Percentiles rank a stretch among this genome's conserved stretches.
These are phyloP conservation scores for Angomonas ambiguus DNA, from an alignment of 208 protist genomes.

Conservation along the genomic window DNA sequence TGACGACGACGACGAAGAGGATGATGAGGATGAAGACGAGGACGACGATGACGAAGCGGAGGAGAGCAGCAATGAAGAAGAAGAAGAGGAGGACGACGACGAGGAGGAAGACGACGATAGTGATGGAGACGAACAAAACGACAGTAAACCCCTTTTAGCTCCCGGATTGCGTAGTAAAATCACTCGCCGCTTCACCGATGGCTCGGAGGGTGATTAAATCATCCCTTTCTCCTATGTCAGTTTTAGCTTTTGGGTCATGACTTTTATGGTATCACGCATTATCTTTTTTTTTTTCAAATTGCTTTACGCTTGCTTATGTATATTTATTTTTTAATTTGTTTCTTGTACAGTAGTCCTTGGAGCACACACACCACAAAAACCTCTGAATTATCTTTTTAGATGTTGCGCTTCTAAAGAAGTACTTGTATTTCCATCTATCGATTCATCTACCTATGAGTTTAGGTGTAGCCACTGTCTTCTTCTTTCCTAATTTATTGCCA, in stretches of 20 bases:
- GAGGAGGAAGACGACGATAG: conserved; percentile 6
- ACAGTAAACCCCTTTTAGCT: conserved; percentile 22
- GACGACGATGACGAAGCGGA: conserved; percentile 15
- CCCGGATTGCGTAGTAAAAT: conserved; percentile 40
- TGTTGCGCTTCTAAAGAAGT: conserved; percentile 2
- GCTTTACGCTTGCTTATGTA: conserved; percentile 6
- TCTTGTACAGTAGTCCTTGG: conserved; percentile 10
- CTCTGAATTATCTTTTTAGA: not conserved
- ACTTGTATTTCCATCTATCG: conserved; percentile 12
- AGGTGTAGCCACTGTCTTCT: conserved; percentile 5
- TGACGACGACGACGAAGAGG: conserved; percentile 10
- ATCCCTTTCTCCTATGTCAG: too few relatives aligned
- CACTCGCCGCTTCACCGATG: conserved; percentile 25
- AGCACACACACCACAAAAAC: conserved; percentile 9
- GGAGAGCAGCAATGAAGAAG: conserved; percentile 13
- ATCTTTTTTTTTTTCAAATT: conserved; percentile 10
- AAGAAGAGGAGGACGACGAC: conserved; percentile 8
- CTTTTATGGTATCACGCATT: not conserved
- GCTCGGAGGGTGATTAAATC: conserved; percentile 4
- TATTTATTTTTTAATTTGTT: conserved; percentile 6
- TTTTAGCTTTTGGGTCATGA: not conserved
- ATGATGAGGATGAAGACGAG: conserved; percentile 12
- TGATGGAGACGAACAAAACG: conserved; percentile 12
- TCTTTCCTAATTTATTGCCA: conserved; percentile 9
- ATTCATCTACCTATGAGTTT: conserved; percentile 3